These are phyloP conservation scores for Calonectria fujianensis DNA, from an alignment of 2,329 filamentous ascomycete species.

Conservation along the genomic window DNA sequence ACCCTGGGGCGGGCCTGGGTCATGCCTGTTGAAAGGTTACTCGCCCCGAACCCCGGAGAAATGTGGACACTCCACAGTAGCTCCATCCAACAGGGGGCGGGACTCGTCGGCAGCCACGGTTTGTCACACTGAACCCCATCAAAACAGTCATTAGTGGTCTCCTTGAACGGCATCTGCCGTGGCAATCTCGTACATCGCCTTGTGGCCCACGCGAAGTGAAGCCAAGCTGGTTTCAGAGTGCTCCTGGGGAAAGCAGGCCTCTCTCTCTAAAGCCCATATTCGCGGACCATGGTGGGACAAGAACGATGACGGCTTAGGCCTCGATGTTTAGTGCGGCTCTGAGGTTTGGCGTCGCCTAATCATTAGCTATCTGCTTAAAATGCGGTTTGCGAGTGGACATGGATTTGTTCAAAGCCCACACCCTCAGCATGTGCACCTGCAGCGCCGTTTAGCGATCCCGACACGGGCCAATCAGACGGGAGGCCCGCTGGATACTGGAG, in stretches of 20 bases:
- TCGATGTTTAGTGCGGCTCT: slow-evolving; percentile 42
- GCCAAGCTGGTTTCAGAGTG: slow-evolving; percentile 33
- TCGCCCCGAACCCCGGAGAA: slow-evolving; percentile 53
- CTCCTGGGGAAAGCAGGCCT: slow-evolving; percentile 21
- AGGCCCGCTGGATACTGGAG: slow-evolving; percentile 40
- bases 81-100: slow-evolving; percentile 52
- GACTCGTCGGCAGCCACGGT: slow-evolving; percentile 55
- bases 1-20: slow-evolving; percentile 46
- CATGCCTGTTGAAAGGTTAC: slow-evolving; percentile 48
- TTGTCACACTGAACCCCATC: slow-evolving; percentile 51
- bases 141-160: slow-evolving; percentile 45
- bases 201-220: slow-evolving; percentile 15
- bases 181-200: slow-evolving; percentile 51
- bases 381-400: slow-evolving; percentile 47
- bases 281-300: slow-evolving; percentile 9
- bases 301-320: not conserved
- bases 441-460: slow-evolving; percentile 54
- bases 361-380: slow-evolving; percentile 36
- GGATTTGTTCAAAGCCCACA: slow-evolving; percentile 45
- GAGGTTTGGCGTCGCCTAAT: slow-evolving; percentile 38
- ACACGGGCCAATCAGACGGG: slow-evolving; percentile 47
- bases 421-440: slow-evolving; percentile 53
- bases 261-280: not conserved
- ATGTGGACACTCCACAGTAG: slow-evolving; percentile 45
- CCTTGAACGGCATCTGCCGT: slow-evolving; percentile 55